phyloP scores from a whole-genome alignment of 139 green algal genomes.

The Chlamydomonas sphaeroides region DNA sequence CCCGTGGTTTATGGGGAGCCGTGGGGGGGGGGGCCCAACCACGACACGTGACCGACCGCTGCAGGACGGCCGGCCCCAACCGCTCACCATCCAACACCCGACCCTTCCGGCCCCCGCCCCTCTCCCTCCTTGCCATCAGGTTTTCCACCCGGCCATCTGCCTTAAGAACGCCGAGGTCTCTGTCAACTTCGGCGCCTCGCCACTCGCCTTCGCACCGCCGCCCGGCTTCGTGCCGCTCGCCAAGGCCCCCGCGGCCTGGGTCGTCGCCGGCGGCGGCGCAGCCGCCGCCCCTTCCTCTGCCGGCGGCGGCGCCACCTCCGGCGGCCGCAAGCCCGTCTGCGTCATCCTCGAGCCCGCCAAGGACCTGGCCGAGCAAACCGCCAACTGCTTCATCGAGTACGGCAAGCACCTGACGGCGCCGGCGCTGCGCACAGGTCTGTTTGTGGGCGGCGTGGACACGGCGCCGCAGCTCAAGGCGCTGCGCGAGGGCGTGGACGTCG shows the following conservation, averaged over 20 bases:
- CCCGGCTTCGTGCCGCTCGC: constrained; percentile 8
- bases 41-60: not conserved
- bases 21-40: not conserved
- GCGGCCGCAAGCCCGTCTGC: constrained; percentile 62
- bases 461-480: constrained; percentile 48
- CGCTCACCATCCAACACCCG: too few species aligned
- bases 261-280: not conserved
- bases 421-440: constrained; percentile 57
- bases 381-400: constrained; percentile 65
- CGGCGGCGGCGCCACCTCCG: constrained; percentile 5
- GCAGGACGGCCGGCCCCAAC: not conserved
- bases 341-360: constrained; percentile 83
- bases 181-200: constrained; percentile 66
- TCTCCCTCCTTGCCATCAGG: constrained; percentile 1
- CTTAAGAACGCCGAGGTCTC: constrained; percentile 86
- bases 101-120: not conserved
- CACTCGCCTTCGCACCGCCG: constrained; percentile 1
- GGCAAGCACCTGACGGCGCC: constrained; percentile 63
- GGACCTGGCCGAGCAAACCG: constrained; percentile 89
- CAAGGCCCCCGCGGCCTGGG: constrained; percentile 38
- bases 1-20: too few species aligned
- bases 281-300: not conserved
- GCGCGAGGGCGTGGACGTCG: constrained; percentile 74
- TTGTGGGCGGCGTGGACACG: constrained; percentile 73
- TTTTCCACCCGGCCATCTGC: constrained; percentile 78